Evolutionary conservation across 148 eudicot genomes (phyloP), one percentile per base, ranked within the genome.

Genomic region (Nyssa sinensis): DNA sequence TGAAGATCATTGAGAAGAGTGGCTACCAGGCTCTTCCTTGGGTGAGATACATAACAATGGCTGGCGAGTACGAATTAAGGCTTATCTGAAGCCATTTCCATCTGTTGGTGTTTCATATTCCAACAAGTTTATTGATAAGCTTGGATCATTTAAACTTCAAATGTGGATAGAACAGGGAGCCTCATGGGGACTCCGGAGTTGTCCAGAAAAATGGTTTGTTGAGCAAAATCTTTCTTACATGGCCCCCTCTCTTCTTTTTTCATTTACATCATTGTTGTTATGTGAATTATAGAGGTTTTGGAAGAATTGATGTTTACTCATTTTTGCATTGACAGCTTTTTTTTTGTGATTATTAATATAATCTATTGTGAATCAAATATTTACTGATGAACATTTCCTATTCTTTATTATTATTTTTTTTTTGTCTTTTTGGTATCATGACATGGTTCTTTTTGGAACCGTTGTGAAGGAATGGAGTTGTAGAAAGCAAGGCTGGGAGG

Each of bases 1-100:
- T 88, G 61, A 86, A 88, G 78, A 80, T 88, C 49, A 88, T 88
- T 14, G 92, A 88, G 80, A 88, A 88, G 71, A 88, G 88, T 62
- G 92, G 92, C 62, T 88, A 86, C 62, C 89, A 88, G 67, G 81
- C 90, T 75, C 82, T 88, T 47, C 92, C 92, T 49, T 88, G 92
- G 92, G 92, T 88, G 13, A 79, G 92, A 81, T 88, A 88, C 85
- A 89, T 86, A 73, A 89, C 90, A 64, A 81, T 76, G 81, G 88
- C 93, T 0, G 93, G 93, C 2, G 93, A 86, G 64, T 89, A 89
- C 65, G 93, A 89, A 75, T 74, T 89, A 73, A 81, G 93, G 64
- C 76, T 86, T 31, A 66, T 85, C 60, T 89, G 70, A 76, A 57
- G 41, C 70, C 33, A 8, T 44, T 75, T 67, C 30, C 53, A 51